Evolutionary conservation across 306 rosid genomes (phyloP).

Genomic region (Nissolia schottii): DNA sequence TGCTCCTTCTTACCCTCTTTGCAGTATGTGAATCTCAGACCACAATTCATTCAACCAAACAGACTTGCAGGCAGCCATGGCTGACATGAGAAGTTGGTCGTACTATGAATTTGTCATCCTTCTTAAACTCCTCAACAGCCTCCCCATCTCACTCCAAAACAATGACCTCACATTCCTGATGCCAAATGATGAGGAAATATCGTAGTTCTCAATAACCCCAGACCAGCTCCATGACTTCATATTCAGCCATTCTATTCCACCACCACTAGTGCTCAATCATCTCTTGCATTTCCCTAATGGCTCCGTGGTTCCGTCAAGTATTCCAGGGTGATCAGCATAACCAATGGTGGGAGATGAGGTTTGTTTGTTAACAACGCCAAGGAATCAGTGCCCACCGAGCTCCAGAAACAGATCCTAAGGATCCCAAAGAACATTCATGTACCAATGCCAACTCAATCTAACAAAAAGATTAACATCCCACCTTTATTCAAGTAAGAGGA

Average conservation of each 20-base stretch:
- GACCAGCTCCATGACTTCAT: constrained; percentile 36
- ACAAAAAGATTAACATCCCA: constrained; percentile 14
- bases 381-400: constrained; percentile 39
- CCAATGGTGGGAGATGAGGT: constrained; percentile 37
- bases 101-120: constrained; percentile 63
- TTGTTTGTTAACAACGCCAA: constrained; percentile 51
- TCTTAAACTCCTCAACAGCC: constrained; percentile 46
- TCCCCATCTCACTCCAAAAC: constrained; percentile 29
- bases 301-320: constrained; percentile 47
- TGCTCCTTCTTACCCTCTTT: constrained; percentile 34
- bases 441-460: constrained; percentile 12
- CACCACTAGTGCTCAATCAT: constrained; percentile 40
- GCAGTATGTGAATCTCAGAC: constrained; percentile 34
- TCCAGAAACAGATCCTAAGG: constrained; percentile 16
- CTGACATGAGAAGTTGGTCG: constrained; percentile 46
- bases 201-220: constrained; percentile 32
- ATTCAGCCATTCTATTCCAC: constrained; percentile 51
- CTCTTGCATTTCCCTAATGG: constrained; percentile 51
- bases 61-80: constrained; percentile 47
- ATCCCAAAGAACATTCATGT: not conserved
- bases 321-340: constrained; percentile 47
- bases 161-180: constrained; percentile 47
- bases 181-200: constrained; percentile 49
- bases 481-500: not conserved
- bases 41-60: constrained; percentile 34